These are phyloP conservation scores for Ephemerocybe angulata DNA, from an alignment of 768 basidiomycete genomes.

Conservation along the genomic window DNA sequence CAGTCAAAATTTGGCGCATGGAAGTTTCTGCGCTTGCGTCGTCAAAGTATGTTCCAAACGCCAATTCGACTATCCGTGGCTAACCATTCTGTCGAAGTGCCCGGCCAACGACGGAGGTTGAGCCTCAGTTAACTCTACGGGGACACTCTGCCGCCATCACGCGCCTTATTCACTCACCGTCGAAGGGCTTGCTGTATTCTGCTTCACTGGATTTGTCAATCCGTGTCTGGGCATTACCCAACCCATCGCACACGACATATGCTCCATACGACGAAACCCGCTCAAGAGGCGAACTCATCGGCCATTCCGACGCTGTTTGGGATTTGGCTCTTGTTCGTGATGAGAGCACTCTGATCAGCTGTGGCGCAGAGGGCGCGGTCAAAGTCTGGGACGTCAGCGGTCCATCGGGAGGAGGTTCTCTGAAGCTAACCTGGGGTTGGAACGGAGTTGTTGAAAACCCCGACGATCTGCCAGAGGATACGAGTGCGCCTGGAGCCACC, in stretches of 20 bases:
- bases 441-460: conserved; percentile 52
- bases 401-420: conserved; percentile 56
- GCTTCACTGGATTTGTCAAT: conserved; percentile 93
- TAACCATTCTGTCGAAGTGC: conserved; percentile 39
- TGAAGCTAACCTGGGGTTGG: conserved; percentile 80
- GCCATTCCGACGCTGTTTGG: conserved; percentile 97
- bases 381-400: conserved; percentile 91
- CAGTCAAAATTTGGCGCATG: conserved; percentile 94
- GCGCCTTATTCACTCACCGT: conserved; percentile 73
- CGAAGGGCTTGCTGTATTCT: conserved; percentile 78
- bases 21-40: conserved; percentile 73
- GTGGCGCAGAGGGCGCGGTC: conserved; percentile 86
- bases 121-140: conserved; percentile 89
- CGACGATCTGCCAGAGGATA: conserved; percentile 47
- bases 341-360: conserved; percentile 81
- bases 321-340: conserved; percentile 84
- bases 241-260: conserved; percentile 79
- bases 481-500: conserved; percentile 67
- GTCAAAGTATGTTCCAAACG: conserved; percentile 57
- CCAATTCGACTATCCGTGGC: conserved; percentile 9
- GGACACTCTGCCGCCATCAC: conserved; percentile 93
- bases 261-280: conserved; percentile 83
- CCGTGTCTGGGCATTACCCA: conserved; percentile 83
- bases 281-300: conserved; percentile 75
- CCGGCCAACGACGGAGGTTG: conserved; percentile 78